Percentiles rank a stretch among this genome's conserved stretches.
Evolutionary conservation across 2,329 filamentous ascomycete genomes (phyloP).

Genomic region (Tolypocladium tundrense): DNA sequence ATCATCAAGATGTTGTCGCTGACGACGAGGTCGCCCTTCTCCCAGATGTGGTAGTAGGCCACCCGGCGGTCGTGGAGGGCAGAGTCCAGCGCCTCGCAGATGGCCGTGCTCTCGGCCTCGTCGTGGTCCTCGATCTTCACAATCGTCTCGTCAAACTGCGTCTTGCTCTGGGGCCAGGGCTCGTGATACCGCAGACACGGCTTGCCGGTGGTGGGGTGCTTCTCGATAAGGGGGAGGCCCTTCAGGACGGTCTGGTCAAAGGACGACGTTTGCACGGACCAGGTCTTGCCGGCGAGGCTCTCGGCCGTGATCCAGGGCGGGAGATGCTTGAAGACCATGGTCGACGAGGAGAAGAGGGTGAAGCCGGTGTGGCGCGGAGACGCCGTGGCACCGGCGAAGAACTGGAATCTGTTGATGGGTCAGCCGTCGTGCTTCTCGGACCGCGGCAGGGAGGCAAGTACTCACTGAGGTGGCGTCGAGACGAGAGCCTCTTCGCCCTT

Average conservation of each 20-base stretch:
- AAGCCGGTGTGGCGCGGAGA: conserved; percentile 40
- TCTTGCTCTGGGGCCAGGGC: conserved; percentile 41
- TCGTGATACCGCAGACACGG: conserved; percentile 45
- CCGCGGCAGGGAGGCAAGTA: neutral
- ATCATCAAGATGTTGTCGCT: conserved; percentile 40
- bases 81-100: conserved; percentile 29
- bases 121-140: conserved; percentile 29
- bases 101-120: conserved; percentile 17
- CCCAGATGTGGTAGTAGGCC: conserved; percentile 39
- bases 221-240: conserved; percentile 31
- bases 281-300: conserved; percentile 29
- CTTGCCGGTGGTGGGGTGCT: conserved; percentile 32
- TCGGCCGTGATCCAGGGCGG: conserved; percentile 24
- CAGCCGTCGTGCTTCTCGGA: neutral
- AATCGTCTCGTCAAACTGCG: conserved; percentile 35
- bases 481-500: conserved; percentile 29
- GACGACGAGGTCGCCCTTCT: conserved; percentile 43
- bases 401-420: conserved; percentile 30
- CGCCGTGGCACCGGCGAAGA: conserved; percentile 36
- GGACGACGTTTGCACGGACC: conserved; percentile 36
- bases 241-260: conserved; percentile 33
- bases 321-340: conserved; percentile 36
- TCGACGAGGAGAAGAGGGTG: conserved; percentile 43
- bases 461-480: conserved; percentile 32
- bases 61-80: conserved; percentile 39